Evolutionary conservation across 352 stramenopile genomes (phyloP), one percentile per base, ranked within the genome.

Genomic region (Aphanomyces euteiches): DNA sequence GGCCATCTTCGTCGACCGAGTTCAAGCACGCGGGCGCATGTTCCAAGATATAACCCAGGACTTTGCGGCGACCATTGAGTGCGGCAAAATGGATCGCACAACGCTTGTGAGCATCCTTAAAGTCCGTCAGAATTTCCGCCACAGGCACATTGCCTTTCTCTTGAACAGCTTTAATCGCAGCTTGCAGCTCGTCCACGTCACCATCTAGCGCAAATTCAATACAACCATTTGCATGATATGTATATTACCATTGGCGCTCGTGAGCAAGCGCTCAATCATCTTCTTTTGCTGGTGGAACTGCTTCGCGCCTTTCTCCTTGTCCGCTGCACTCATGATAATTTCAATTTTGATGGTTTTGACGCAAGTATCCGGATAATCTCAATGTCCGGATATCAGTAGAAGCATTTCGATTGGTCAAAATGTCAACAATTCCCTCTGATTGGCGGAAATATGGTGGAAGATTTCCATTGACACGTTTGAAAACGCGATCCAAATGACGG

Each of bases 91-190:
- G 85, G 67, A 93, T 72, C 63, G 84, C 81, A 72, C 79, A 85
- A 74, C 85, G 85, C 76, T 92, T 88, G 74, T 93, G 82, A 50
- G 81, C 85, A 74, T 93, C 85, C 69, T 90, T 90, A 74, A 90
- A 93, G 57, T 87, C 83, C 72, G 66, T 80, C 34, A 93, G 75
- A 57, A 84, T 78, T 4, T 74, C 72, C 0, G 21, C 61, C 4
- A 72, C 56, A 53, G 79, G 77, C 13, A 47, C 37, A 12, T 47
- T 47, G 37, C 28, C 38, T 72, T 84, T 84, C 66, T 84, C 82
- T 56, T 88, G 77, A 69, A 92, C 78, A 13, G 71, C 66, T 67
- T 83, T 73, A 39, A 89, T 69, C n/a, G 81, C 87, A 72, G 82
- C 89, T 74, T 90, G 65, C 43, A 93, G 70, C 47, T 81, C 68